A percentile compares a stretch with the other conserved stretches of the same genome.
Conservation (phyloP, 148 eudicot species). For the Bassia scoparia region DNA sequence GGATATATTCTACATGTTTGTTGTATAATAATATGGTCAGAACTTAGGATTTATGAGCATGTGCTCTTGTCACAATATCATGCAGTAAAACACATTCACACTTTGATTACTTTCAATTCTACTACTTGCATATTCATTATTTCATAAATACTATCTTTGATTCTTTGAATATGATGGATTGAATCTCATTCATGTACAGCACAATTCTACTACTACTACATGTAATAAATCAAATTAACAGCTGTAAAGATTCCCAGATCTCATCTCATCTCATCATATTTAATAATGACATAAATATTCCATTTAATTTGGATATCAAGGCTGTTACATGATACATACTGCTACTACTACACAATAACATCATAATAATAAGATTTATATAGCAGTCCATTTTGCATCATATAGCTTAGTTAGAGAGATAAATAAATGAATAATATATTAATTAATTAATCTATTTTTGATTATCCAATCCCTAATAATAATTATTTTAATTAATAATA, state of each 20-base stretch:
- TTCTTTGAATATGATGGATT: too few relatives aligned
- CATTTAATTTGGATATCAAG: neutral
- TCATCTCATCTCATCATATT: neutral
- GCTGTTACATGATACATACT: neutral
- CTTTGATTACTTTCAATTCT: too few relatives aligned
- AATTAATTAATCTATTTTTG: neutral
- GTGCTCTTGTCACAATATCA: conserved; percentile 8
- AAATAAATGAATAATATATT: conserved; percentile 7
- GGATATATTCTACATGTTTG: neutral
- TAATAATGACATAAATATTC: neutral
- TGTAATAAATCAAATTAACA: neutral
- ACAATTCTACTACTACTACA: neutral
- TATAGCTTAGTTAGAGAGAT: conserved; percentile 1
- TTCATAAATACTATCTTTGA: too few relatives aligned
- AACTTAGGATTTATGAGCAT: neutral
- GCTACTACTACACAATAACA: conserved; percentile 3
- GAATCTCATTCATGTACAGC: conserved; percentile 7
- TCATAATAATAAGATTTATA: neutral
- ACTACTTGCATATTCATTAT: neutral
- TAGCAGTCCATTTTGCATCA: neutral
- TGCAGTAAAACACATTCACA: neutral
- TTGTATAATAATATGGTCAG: neutral
- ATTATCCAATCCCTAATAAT: conserved; percentile 15
- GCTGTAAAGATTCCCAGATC: conserved; percentile 9
- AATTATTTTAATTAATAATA: conserved; percentile 2